Base-by-base conservation (phyloP, 352 stramenopile species). In the Phytophthora agathidicida region DNA sequence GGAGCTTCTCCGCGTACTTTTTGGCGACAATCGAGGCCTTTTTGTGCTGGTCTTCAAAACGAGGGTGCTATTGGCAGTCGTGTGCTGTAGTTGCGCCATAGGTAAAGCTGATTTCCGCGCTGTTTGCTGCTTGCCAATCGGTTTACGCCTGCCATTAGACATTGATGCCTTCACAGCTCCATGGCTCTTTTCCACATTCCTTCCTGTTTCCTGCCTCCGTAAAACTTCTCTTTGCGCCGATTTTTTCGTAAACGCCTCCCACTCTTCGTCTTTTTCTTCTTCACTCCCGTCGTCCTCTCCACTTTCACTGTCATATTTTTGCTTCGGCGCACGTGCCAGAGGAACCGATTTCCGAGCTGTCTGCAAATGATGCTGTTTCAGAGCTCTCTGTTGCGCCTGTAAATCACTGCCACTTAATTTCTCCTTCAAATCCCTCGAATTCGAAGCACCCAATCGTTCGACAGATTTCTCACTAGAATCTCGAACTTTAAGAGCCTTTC, bases 181-280 rank as follows among this genome's bases (percentile, higher is more conserved):
- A 17, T 24, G 45, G 19, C 10, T 19, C 7, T 45, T 47, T 33
- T 32, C 22, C 31, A 54, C 27, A 22, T 3, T 43, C 9, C 4
- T 50, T 7, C 13, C 16, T 30, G n/a, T 11, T 20, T 59, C 50
- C 13, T 70, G 42, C 8, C 53, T 63, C 10, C 35, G 42, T 8
- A 38, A 7, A 19, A 13, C 35, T 28, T 63, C 44, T 13, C 50
- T 50, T 10, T 65, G 43, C 2, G 27, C 41, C 5, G 60, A 61
- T 19, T 64, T 70, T 32, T 53, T 45, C 3, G 17, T 46, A 53
- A 71, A 71, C 5, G 6, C 44, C 6, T 50, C 31, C 60, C 55
- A 68, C 10, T 61, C 51, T 0, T 64, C 60, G 11, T 60, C 39
- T 8, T 45, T 51, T 20, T 55, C 35, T 20, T 55, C 35, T 28